Evolutionary conservation across 805 yeast genomes (phyloP), one percentile per base, ranked within the genome.

Genomic region (Myxozyma sirexii): DNA sequence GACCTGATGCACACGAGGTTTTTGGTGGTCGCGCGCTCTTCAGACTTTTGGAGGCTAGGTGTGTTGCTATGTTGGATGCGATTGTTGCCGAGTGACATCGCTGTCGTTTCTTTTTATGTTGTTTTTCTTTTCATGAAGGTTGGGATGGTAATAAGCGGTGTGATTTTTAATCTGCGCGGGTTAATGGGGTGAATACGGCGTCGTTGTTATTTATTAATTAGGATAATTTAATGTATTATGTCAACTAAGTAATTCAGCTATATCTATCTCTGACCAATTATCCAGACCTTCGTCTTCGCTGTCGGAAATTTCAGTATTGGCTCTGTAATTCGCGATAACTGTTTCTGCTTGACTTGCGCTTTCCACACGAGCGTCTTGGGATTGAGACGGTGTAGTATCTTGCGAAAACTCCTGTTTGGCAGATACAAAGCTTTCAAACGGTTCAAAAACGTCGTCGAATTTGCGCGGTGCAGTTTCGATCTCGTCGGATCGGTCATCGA

Each of bases 1-100:
- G 62, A 7, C 56, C 59, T 13, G 56, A 50, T 24, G 61, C 57
- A 17, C 57, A 52, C 31, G 57, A 52, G 23, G 23, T 47, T 6
- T 42, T 45, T 10, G 50, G 23, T 7, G 23, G 44, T 12, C 19
- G 44, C 1, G 49, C 54, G 12, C 5, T 57, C 17, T 8, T 53
- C 24, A 35, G 46, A 13, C 41, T 35, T 6, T 8, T 48, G 12
- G 58, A 56, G 21, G 1, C 21, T n/a, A 38, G 50, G 27, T 46
- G 39, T 21, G 41, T 54, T 2, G 48, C 41, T 12, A 24, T 56
- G 37, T 21, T 57, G 12, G 64, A 56, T 37, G 52, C 59, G 26
- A 29, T 60, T 6, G 19, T 60, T 13, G 60, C 50, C 7, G 49
- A 41, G 23, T 60, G 41, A 41, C 10, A 29, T 29, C 33, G 33